Evolutionary conservation across 805 yeast genomes (phyloP).

Genomic region (Suhomyces sp.): DNA sequence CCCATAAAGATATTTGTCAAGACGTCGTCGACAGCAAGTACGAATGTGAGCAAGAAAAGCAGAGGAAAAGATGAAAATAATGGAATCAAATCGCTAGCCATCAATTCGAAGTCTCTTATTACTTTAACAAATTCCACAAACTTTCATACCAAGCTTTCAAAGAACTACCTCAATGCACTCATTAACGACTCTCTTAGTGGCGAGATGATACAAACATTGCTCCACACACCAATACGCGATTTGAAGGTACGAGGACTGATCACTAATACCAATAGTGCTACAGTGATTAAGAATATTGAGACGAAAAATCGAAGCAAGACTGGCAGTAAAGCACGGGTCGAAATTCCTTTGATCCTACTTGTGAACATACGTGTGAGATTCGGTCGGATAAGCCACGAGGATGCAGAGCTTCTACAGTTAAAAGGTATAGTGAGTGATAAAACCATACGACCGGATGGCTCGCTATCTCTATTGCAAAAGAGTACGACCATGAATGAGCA

Average conservation of each 20-base stretch:
- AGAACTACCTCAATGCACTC: conserved; percentile 12
- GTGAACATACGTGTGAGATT: conserved; percentile 3
- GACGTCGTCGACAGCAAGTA: conserved; percentile 1
- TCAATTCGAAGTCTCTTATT: conserved; percentile 14
- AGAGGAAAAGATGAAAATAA: not conserved
- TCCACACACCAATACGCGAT: conserved; percentile 9
- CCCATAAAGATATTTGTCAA: conserved; percentile 16
- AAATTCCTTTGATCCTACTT: conserved; percentile 5
- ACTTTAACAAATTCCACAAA: conserved; percentile 13
- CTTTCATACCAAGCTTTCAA: conserved; percentile 15
- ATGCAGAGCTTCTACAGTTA: conserved; percentile 1
- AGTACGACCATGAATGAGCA: conserved; percentile 2
- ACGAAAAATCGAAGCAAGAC: not conserved
- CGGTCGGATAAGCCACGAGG: conserved; percentile 4
- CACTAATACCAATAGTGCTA: conserved; percentile 2
- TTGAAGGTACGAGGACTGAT: conserved; percentile 1
- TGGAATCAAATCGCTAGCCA: conserved; percentile 11
- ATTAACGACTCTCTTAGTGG: conserved; percentile 8
- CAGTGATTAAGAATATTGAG: conserved; percentile 1
- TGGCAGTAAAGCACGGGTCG: conserved; percentile 4
- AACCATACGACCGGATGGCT: conserved; percentile 3
- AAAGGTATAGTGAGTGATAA: conserved; percentile 2
- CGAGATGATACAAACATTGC: conserved; percentile 6
- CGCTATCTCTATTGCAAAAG: conserved; percentile 2
- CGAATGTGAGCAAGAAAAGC: not conserved